Conservation (phyloP, 306 rosid species). For the Canavalia gladiata region DNA sequence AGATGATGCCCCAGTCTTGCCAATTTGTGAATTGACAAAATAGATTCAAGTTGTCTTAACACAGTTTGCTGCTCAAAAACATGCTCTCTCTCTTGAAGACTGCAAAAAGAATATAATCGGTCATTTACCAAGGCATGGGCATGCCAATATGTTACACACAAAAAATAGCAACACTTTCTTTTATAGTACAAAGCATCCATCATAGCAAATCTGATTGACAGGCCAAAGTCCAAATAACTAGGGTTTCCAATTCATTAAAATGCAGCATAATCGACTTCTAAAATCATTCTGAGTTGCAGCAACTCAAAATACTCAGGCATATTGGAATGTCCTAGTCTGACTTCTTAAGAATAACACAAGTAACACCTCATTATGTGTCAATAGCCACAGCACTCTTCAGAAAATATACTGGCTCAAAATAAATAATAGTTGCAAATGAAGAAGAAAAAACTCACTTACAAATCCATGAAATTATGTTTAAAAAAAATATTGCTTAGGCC, state of each 20-base stretch:
- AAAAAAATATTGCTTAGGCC: not conserved
- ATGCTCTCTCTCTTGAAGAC: slow-evolving; percentile 87
- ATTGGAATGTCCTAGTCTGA: slow-evolving; percentile 11
- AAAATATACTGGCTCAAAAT: not conserved
- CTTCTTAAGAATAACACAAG: slow-evolving; percentile 2
- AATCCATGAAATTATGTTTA: not conserved
- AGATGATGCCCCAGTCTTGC: slow-evolving; percentile 76
- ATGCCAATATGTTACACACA: not conserved
- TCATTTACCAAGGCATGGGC: slow-evolving; percentile 12
- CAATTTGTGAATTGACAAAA: slow-evolving; percentile 86
- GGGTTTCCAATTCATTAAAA: slow-evolving; percentile 16
- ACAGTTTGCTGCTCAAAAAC: slow-evolving; percentile 88
- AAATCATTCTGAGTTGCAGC: slow-evolving; percentile 19
- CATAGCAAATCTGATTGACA: slow-evolving; percentile 34
- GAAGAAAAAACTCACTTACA: slow-evolving; percentile 16
- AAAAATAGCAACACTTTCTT: not conserved
- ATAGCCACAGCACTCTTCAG: not conserved
- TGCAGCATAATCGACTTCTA: not conserved
- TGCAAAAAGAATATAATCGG: slow-evolving; percentile 55
- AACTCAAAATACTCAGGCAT: slow-evolving; percentile 30
- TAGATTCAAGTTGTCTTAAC: slow-evolving; percentile 92
- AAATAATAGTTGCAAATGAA: slow-evolving; percentile 17
- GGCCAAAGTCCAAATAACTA: slow-evolving; percentile 27
- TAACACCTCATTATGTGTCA: not conserved
- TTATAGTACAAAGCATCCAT: slow-evolving; percentile 17